Evolutionary conservation across 805 yeast genomes (phyloP).

Genomic region (Yamadazyma olivae): DNA sequence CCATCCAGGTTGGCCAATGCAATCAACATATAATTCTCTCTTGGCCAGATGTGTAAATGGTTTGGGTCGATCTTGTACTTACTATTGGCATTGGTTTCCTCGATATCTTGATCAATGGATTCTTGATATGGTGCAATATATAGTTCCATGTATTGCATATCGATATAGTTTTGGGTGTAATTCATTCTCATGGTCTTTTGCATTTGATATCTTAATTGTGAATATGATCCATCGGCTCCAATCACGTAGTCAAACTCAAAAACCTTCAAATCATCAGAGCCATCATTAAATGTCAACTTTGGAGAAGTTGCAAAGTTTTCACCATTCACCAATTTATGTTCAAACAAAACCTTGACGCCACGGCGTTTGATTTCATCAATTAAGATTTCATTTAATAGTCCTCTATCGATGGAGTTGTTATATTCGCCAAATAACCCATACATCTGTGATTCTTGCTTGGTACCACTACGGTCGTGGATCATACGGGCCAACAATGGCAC

Average conservation of each 20-base stretch:
- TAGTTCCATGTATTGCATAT: slow-evolving; percentile 79
- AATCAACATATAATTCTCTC: slow-evolving; percentile 81
- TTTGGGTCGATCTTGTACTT: slow-evolving; percentile 60
- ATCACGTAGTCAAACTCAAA: slow-evolving; percentile 55
- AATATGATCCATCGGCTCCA: slow-evolving; percentile 87
- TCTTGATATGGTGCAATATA: slow-evolving; percentile 59
- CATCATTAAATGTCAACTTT: slow-evolving; percentile 19
- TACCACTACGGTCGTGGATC: slow-evolving; percentile 72
- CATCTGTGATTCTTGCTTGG: slow-evolving; percentile 55
- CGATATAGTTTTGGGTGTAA: slow-evolving; percentile 72
- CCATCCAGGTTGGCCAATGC: slow-evolving; percentile 85
- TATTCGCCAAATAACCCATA: slow-evolving; percentile 82
- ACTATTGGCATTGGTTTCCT: slow-evolving; percentile 8
- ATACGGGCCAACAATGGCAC: slow-evolving; percentile 89
- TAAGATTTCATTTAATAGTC: slow-evolving; percentile 60
- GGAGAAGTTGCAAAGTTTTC: slow-evolving; percentile 20
- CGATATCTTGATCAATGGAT: slow-evolving; percentile 1
- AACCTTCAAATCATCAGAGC: slow-evolving; percentile 13
- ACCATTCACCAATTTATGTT: slow-evolving; percentile 51
- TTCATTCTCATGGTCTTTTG: slow-evolving; percentile 69
- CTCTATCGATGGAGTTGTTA: slow-evolving; percentile 83
- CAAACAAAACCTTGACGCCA: slow-evolving; percentile 48
- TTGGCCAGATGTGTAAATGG: slow-evolving; percentile 92
- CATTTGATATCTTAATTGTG: slow-evolving; percentile 66
- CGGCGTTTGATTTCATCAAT: slow-evolving; percentile 56